Percentiles rank a stretch among this genome's conserved stretches.
These are phyloP conservation scores for Sporothrix inflata DNA, from an alignment of 2,329 filamentous ascomycete species.

Conservation along the genomic window DNA sequence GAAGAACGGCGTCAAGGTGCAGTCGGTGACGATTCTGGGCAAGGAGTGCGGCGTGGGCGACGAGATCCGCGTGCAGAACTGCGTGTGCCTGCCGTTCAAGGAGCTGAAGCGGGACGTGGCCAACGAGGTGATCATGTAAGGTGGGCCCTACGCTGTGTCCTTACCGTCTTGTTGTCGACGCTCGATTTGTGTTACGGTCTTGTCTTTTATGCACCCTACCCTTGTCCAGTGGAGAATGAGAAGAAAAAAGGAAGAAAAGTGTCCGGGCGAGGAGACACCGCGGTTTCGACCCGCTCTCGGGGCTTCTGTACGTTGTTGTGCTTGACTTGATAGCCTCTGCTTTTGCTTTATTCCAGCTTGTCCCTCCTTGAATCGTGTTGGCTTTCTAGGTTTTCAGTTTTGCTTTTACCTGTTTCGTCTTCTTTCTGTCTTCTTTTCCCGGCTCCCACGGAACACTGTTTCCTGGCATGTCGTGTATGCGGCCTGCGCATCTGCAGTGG, in stretches of 20 bases:
- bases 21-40: conserved; percentile 95
- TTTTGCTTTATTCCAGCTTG: too few species aligned
- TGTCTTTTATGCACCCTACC: not conserved
- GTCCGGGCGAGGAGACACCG: not conserved
- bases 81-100: conserved; percentile 96
- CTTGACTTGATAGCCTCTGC: not conserved
- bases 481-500: not conserved
- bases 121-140: conserved; percentile 89
- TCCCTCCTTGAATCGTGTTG: too few species aligned
- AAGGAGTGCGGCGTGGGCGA: conserved; percentile 95
- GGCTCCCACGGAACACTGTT: too few species aligned
- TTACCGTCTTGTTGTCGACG: not conserved
- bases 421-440: not conserved
- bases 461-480: not conserved
- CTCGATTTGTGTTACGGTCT: too few species aligned
- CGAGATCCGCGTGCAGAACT: conserved; percentile 96
- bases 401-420: too few species aligned
- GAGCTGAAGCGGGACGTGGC: conserved; percentile 92
- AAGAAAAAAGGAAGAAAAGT: not conserved
- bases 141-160: not conserved
- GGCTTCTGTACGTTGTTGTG: not conserved
- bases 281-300: too few species aligned
- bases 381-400: too few species aligned
- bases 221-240: not conserved
- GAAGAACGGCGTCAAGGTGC: conserved; percentile 98